Percentiles rank a stretch among this genome's conserved stretches.
phyloP scores from a whole-genome alignment of 78 protist genomes.

The Tieghemostelium lacteum region DNA sequence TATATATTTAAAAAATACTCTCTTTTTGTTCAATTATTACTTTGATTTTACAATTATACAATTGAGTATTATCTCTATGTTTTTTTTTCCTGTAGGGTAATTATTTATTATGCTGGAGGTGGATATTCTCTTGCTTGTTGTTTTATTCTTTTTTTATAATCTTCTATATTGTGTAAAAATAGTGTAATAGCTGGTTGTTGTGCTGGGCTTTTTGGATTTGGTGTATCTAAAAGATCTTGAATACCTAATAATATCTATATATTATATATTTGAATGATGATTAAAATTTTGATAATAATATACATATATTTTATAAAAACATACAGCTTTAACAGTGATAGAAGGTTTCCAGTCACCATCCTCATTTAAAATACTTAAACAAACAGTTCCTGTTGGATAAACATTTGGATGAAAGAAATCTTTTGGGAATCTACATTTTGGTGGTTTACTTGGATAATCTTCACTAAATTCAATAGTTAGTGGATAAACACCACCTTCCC shows the following conservation, averaged over 20 bases:
- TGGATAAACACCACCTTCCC: slow-evolving; percentile 97
- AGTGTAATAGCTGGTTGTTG: slow-evolving; percentile 92
- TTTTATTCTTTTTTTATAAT: slow-evolving; percentile 38
- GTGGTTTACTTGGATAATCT: slow-evolving; percentile 97
- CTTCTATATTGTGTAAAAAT: slow-evolving; percentile 58
- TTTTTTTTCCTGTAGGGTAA: no score
- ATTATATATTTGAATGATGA: background rate
- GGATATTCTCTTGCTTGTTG: slow-evolving; percentile 42
- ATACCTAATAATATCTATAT: slow-evolving; percentile 94
- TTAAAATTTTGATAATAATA: background rate
- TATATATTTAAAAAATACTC: no score
- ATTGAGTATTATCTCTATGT: no score
- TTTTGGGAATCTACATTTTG: slow-evolving; percentile 92
- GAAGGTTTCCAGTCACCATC: slow-evolving; percentile 98
- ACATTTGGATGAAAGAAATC: slow-evolving; percentile 89
- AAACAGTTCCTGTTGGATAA: slow-evolving; percentile 98
- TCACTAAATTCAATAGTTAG: slow-evolving; percentile 91
- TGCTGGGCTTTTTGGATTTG: slow-evolving; percentile 97
- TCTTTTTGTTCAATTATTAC: no score
- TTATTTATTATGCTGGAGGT: slow-evolving; percentile 20
- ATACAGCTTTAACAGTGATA: slow-evolving; percentile 87
- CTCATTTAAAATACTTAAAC: slow-evolving; percentile 96
- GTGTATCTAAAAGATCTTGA: slow-evolving; percentile 95
- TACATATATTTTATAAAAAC: slow-evolving; percentile 11
- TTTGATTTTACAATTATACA: no score